Conservation (phyloP, 371 early-diverging fungal genomes). For the Sporodiniella umbellata region DNA sequence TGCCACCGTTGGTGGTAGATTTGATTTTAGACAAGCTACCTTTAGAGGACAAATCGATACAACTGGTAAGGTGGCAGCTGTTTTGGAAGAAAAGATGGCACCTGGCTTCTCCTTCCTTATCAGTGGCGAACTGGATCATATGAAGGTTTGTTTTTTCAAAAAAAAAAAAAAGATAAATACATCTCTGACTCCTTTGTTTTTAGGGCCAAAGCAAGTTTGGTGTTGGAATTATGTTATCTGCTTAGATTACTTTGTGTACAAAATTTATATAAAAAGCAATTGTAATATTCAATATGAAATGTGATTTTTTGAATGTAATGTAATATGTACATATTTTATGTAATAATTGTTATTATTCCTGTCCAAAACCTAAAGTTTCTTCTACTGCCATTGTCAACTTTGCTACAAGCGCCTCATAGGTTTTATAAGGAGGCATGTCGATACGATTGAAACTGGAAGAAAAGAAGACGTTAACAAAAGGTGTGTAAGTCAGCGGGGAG, state of each 20-base stretch:
- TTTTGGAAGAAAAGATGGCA: slow-evolving; percentile 93
- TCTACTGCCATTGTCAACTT: slow-evolving; percentile 93
- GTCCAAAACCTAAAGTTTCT: slow-evolving; percentile 85
- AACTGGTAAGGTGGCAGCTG: slow-evolving; percentile 80
- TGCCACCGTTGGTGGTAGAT: slow-evolving; percentile 93
- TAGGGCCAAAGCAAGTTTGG: slow-evolving; percentile 80
- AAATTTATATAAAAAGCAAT: slow-evolving; percentile 2
- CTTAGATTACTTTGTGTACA: slow-evolving; percentile 43
- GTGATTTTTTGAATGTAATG: background rate
- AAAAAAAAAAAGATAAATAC: background rate
- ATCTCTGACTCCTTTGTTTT: slow-evolving; percentile 11
- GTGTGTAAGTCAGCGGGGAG: background rate
- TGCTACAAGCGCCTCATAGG: slow-evolving; percentile 63
- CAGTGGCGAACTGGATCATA: slow-evolving; percentile 94
- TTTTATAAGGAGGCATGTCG: slow-evolving; percentile 91
- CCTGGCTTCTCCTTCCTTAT: slow-evolving; percentile 91
- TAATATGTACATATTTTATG: slow-evolving; percentile 1
- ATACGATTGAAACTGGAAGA: slow-evolving; percentile 85
- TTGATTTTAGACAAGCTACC: slow-evolving; percentile 89
- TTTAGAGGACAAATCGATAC: slow-evolving; percentile 91
- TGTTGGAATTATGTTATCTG: slow-evolving; percentile 75
- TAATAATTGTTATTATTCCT: slow-evolving; percentile 55
- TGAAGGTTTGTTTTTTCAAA: slow-evolving; percentile 62
- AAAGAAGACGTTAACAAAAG: background rate
- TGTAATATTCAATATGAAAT: background rate